phyloP scores from a whole-genome alignment of 805 yeast species.

The Hanseniaspora taiwanica region DNA sequence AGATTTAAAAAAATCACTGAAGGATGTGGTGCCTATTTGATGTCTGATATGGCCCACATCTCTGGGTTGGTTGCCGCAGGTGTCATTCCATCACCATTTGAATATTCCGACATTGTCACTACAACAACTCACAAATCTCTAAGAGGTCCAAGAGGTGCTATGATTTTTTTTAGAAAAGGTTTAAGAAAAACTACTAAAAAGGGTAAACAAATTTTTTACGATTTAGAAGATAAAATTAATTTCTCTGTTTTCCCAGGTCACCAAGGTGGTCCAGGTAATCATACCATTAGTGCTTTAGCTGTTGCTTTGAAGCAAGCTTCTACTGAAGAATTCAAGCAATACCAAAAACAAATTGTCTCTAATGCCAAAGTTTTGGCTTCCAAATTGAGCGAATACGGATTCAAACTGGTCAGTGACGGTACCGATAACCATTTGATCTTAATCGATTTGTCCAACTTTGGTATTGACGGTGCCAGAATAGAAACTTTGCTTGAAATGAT shows the following conservation, averaged over 20 bases:
- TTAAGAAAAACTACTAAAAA: conserved; percentile 67
- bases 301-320: conserved; percentile 88
- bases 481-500: conserved; percentile 81
- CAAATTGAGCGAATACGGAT: conserved; percentile 49
- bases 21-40: conserved; percentile 81
- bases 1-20: conserved; percentile 86
- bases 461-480: conserved; percentile 89
- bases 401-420: conserved; percentile 77
- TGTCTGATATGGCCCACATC: conserved; percentile 96
- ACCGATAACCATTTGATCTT: conserved; percentile 90
- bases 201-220: conserved; percentile 77
- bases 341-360: conserved; percentile 70
- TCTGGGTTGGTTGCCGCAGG: conserved; percentile 94
- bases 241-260: conserved; percentile 98
- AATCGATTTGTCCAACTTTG: conserved; percentile 61
- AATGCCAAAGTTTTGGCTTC: conserved; percentile 71
- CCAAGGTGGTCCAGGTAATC: conserved; percentile 99
- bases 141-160: conserved; percentile 98
- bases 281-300: conserved; percentile 91
- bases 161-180: conserved; percentile 95
- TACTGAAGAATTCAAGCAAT: conserved; percentile 75
- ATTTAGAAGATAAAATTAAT: conserved; percentile 82
- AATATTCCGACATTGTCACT: conserved; percentile 88
- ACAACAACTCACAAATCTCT: conserved; percentile 96
- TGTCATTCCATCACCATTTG: conserved; percentile 86